These are phyloP conservation scores for Gnetum montanum DNA, from an alignment of 75 land plant species.

Conservation along the genomic window DNA sequence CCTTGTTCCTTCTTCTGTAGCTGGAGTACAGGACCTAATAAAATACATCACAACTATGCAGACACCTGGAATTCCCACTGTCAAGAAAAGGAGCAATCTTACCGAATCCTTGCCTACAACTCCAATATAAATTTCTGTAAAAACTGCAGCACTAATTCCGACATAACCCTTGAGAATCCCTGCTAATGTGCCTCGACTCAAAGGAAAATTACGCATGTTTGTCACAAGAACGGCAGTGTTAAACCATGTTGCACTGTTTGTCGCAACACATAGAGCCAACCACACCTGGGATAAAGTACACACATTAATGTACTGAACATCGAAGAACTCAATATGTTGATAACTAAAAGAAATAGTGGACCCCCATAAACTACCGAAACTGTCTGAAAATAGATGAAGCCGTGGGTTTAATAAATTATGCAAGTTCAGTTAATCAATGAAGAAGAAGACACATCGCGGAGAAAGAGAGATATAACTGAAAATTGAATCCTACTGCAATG, in stretches of 20 bases:
- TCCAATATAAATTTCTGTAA: conserved; percentile 49
- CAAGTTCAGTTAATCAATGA: no score
- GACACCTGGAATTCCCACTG: conserved; percentile 44
- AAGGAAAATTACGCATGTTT: conserved; percentile 91
- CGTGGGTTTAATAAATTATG: no score
- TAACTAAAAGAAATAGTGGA: no score
- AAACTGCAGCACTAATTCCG: conserved; percentile 81
- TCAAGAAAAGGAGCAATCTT: conserved; percentile 43
- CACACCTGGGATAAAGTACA: conserved; percentile 55
- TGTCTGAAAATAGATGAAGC: no score
- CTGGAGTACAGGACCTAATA: conserved; percentile 52
- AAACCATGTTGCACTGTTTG: conserved; percentile 73
- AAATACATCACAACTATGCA: conserved; percentile 54
- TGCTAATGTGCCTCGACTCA: conserved; percentile 75
- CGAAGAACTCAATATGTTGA: no score
- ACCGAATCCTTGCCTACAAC: conserved; percentile 29
- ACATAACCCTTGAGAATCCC: conserved; percentile 87
- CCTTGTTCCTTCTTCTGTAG: conserved; percentile 23
- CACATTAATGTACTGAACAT: no score
- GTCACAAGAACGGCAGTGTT: conserved; percentile 85
- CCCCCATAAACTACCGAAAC: no score
- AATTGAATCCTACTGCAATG: no score
- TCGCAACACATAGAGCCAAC: conserved; percentile 42
- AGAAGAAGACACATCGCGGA: no score
- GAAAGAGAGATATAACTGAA: no score